Evolutionary conservation across 1,284 basidiomycete species (phyloP), one percentile per base, ranked within the genome.

Genomic region (Termitomyces sp.): DNA sequence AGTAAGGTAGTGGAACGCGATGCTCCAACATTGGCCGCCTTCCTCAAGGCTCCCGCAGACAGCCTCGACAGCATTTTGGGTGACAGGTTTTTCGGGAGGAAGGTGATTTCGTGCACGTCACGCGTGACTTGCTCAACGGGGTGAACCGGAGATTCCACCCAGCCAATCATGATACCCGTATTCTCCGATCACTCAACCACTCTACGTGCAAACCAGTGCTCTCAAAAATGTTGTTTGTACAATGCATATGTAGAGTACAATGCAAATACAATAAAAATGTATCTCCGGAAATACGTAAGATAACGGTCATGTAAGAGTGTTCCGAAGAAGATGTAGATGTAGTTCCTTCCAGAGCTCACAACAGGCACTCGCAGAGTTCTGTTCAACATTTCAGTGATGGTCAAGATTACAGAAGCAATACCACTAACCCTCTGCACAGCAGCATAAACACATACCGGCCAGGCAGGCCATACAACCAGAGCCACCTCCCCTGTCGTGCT

Each of bases 61-160:
- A 88, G 78, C 83, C 84, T 88, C 73, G 84, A 82, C 67, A 87
- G 72, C 86, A 88, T 88, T 86, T 84, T 84, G 69, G 67, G 66
- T 68, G 64, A 69, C 67, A 66, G 62, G 64, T 64, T 65, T 72
- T 76, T 75, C 68, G 68, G 69, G 67, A 64, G 67, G 64, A 69
- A 67, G 69, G 54, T 33, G 54, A 66, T 58, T 59, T 61, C 48
- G 62, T 68, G 61, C 63, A 52, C 52, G 68, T 71, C 68, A 71
- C 70, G 67, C 67, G 72, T 73, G 67, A 74, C 68, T 45, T 39
- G 26, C 52, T 52, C 31, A 44, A 65, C 72, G 73, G 73, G 63
- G 66, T 70, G 70, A 70, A 74, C 70, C 72, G 73, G 72, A 66
- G 62, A 63, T 59, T 50, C 53, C 49, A 30, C 41, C 34, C 56